phyloP scores from a whole-genome alignment of 2,329 filamentous ascomycete genomes.

The Scorias spongiosa region DNA sequence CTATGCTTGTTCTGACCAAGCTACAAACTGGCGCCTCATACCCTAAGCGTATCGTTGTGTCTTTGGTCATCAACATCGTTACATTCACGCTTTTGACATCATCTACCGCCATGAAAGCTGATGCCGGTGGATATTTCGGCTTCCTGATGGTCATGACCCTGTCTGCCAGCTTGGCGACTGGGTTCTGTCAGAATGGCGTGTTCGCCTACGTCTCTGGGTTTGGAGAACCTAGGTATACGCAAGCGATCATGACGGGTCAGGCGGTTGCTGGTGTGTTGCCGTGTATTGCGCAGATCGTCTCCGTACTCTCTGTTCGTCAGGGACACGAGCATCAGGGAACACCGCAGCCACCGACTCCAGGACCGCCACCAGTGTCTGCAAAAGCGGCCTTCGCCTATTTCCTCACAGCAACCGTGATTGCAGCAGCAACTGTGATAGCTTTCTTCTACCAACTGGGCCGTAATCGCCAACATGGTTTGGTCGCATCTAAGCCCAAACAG shows the following conservation, averaged over 20 bases:
- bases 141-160: slow-evolving; percentile 77
- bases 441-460: slow-evolving; percentile 56
- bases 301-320: slow-evolving; percentile 50
- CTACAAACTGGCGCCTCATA: slow-evolving; percentile 76
- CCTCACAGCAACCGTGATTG: slow-evolving; percentile 68
- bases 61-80: slow-evolving; percentile 60
- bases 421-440: slow-evolving; percentile 50
- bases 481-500: background rate
- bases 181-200: slow-evolving; percentile 81
- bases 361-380: slow-evolving; percentile 33
- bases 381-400: slow-evolving; percentile 83
- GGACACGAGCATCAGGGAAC: slow-evolving; percentile 3
- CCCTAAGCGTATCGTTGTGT: slow-evolving; percentile 65
- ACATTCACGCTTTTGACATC: slow-evolving; percentile 65
- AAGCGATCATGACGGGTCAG: slow-evolving; percentile 92
- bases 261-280: slow-evolving; percentile 83
- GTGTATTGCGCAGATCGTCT: slow-evolving; percentile 70
- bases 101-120: slow-evolving; percentile 56
- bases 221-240: slow-evolving; percentile 74
- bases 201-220: slow-evolving; percentile 86
- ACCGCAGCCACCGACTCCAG: slow-evolving; percentile 1
- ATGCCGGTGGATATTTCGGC: slow-evolving; percentile 53
- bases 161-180: slow-evolving; percentile 62
- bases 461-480: slow-evolving; percentile 5
- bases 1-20: slow-evolving; percentile 63